Base-by-base conservation (phyloP, 805 yeast species). In the Yarrowia sp. region DNA sequence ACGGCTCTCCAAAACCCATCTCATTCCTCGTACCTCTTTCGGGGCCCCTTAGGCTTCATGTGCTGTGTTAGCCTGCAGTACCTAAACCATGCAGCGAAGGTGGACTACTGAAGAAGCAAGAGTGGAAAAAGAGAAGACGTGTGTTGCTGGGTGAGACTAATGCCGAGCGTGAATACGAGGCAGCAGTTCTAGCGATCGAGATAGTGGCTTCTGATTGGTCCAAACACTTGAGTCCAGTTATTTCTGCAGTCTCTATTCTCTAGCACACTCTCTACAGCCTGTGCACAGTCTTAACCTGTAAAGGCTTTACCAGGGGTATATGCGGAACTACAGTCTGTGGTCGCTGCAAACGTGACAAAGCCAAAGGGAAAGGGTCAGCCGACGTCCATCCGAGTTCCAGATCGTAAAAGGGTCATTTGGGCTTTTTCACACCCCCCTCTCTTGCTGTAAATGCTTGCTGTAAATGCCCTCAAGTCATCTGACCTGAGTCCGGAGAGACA, bases 61-160 rank as follows among this genome's bases (percentile, higher is more conserved):
- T 28, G 36, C 36, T 46, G 52, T 17, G 52, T 21, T 36, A 28
- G 28, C 38, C 38, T 48, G 54, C 54, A 48, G 54, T 32, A 48
- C 54, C 54, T 48, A 30, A 32, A 48, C 54, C 54, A 48, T 48
- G 54, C 54, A 48, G 38, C 54, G 54, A 48, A 48, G 54, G 52
- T 48, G 35, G 52, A 32, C 38, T 30, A 48, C 36, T n/a, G 33
- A 17, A 30, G 8, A 21, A 44, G 48, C 24, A 21, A 41, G 48
- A 24, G 30, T 8, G 17, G 30, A 16, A 21, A 12, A 24, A 22
- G 4, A 11, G n/a, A 28, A 44, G 22, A 28, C 28, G 16, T 7
- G 22, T 8, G 43, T 17, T 2, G 43, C 12, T 19, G 41, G 28
- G 48, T 41, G 48, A 41, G 48, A 41, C 48, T 41, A 41, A 41